Conservation (phyloP, 176 grass and related monocot genomes). For the Oryza meridionalis region DNA sequence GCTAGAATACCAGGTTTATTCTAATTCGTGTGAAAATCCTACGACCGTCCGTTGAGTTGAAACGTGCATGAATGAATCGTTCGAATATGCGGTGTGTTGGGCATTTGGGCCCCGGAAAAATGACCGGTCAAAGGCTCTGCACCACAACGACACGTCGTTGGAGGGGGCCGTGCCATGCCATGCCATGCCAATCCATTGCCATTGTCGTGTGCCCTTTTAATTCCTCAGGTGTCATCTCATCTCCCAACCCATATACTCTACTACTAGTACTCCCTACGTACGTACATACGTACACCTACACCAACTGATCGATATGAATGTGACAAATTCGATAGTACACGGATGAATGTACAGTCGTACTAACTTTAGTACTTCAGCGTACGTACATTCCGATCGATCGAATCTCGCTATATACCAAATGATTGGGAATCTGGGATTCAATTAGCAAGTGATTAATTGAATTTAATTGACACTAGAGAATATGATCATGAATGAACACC, state of each 20-base stretch:
- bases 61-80: background rate
- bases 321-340: background rate
- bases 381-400: background rate
- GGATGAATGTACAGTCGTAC: background rate
- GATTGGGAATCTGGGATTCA: background rate
- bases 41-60: background rate
- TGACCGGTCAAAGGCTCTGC: background rate
- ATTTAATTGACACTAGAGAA: slow-evolving; percentile 11
- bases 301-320: background rate
- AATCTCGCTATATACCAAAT: background rate
- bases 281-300: background rate
- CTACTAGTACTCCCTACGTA: background rate
- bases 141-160: background rate
- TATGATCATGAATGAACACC: background rate
- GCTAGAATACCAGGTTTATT: background rate
- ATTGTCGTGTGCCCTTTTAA: background rate
- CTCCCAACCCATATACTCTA: background rate
- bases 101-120: background rate
- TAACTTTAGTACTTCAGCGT: background rate
- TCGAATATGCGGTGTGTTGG: background rate
- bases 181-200: background rate
- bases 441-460: background rate
- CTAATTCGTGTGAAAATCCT: background rate
- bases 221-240: background rate
- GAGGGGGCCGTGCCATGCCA: background rate